phyloP scores from a whole-genome alignment of 106 monocot species.

The Hemerocallis citrina region DNA sequence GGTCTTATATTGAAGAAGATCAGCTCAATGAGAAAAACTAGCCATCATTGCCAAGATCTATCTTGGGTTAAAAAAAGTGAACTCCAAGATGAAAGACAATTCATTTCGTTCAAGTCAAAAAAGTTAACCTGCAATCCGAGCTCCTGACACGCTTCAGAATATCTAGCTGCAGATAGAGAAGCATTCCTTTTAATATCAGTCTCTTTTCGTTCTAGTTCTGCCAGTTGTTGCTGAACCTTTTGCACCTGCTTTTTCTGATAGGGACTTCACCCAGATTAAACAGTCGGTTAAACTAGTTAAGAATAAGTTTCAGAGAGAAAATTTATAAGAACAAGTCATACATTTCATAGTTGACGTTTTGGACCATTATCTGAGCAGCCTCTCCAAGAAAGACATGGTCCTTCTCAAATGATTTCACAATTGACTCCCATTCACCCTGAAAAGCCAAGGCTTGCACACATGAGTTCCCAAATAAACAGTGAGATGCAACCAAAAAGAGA shows the following conservation, averaged over 20 bases:
- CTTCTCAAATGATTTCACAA: slow-evolving; percentile 78
- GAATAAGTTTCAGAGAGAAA: background rate
- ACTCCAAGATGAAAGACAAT: background rate
- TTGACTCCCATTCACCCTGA: slow-evolving; percentile 93
- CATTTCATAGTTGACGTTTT: slow-evolving; percentile 99
- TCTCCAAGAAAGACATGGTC: slow-evolving; percentile 96
- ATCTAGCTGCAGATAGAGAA: slow-evolving; percentile 82
- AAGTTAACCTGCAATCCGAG: slow-evolving; percentile 72
- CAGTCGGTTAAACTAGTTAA: slow-evolving; percentile 13
- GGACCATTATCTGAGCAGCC: slow-evolving; percentile 86
- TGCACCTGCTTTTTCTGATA: slow-evolving; percentile 89
- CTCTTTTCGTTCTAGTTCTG: slow-evolving; percentile 87
- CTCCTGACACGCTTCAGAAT: slow-evolving; percentile 81
- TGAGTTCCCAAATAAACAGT: background rate
- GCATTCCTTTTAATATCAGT: slow-evolving; percentile 86
- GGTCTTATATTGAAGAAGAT: background rate
- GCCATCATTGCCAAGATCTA: background rate
- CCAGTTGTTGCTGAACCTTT: slow-evolving; percentile 89
- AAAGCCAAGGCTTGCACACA: slow-evolving; percentile 3
- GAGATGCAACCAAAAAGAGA: background rate
- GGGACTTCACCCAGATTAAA: slow-evolving; percentile 54
- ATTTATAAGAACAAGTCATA: slow-evolving; percentile 24
- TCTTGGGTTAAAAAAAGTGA: background rate
- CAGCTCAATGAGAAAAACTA: background rate
- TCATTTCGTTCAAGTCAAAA: background rate